These are phyloP conservation scores for Fusarium pseudograminearum DNA, from an alignment of 2,329 filamentous ascomycete genomes.

Conservation along the genomic window DNA sequence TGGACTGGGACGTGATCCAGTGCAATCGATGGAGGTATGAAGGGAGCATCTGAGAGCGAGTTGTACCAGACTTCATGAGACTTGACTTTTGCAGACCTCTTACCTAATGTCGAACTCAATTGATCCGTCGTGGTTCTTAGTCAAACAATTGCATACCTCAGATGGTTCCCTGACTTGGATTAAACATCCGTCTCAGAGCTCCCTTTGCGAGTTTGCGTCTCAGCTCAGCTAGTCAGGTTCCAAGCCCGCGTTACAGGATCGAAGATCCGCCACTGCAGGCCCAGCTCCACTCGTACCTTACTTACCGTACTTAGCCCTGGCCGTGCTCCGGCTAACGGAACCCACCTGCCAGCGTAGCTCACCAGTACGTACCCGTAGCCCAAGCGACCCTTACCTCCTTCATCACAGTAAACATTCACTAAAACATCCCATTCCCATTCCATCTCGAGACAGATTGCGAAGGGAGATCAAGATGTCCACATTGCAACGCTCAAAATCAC, in stretches of 20 bases:
- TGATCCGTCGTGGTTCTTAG: not conserved
- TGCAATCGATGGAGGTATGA: not conserved
- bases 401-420: slow-evolving; percentile 33
- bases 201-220: not conserved
- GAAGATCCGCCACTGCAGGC: slow-evolving; percentile 3
- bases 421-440: slow-evolving; percentile 25
- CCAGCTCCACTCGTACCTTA: slow-evolving; percentile 1
- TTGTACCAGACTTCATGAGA: not conserved
- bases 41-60: not conserved
- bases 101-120: not conserved
- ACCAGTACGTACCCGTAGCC: slow-evolving; percentile 28
- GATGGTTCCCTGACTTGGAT: not conserved
- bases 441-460: slow-evolving; percentile 5
- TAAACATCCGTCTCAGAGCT: not conserved
- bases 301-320: slow-evolving; percentile 13
- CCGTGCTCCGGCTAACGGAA: slow-evolving; percentile 27
- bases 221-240: slow-evolving; percentile 10
- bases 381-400: slow-evolving; percentile 33
- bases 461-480: slow-evolving; percentile 55
- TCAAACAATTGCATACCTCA: slow-evolving; percentile 1
- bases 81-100: not conserved
- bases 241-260: slow-evolving; percentile 7
- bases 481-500: slow-evolving; percentile 60
- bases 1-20: not conserved
- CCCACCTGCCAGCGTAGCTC: slow-evolving; percentile 7